A percentile compares a stretch with the other conserved stretches of the same genome.
Evolutionary conservation across 73 alveolate species (phyloP).

Genomic region (Durusdinium trenchii): DNA sequence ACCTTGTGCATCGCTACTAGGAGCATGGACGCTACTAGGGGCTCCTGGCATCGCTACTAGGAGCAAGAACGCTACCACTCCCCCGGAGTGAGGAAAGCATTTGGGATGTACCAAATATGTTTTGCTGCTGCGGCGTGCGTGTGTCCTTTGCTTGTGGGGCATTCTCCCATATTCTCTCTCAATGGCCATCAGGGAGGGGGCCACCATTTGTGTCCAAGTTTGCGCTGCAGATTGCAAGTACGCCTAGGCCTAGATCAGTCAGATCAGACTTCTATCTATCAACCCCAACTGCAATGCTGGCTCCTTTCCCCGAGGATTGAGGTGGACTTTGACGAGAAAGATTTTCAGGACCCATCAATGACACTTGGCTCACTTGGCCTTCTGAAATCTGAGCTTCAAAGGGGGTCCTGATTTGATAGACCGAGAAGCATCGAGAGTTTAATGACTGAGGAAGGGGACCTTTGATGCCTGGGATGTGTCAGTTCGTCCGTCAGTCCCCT

Average conservation of each 20-base stretch:
- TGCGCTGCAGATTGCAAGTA: no score
- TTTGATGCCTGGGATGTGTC: conserved; percentile 26
- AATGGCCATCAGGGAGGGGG: background rate
- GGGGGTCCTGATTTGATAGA: background rate
- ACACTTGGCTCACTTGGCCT: background rate
- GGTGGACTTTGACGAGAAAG: conserved; percentile 5
- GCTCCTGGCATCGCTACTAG: no score
- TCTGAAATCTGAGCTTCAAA: background rate
- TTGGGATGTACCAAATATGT: background rate
- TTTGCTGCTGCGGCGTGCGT: no score
- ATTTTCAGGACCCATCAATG: background rate
- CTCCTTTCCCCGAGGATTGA: conserved; percentile 29
- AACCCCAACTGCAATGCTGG: background rate
- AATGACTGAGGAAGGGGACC: background rate
- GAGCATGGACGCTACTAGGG: no score
- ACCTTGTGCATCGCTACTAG: no score
- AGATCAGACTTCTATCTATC: no score
- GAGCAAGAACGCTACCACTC: no score
- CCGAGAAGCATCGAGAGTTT: background rate
- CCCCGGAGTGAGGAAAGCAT: no score
- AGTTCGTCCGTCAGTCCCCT: conserved; percentile 60
- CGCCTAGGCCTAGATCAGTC: no score
- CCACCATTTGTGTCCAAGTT: background rate
- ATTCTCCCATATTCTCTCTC: background rate
- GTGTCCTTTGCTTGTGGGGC: background rate